A percentile compares a stretch with the other conserved stretches of the same genome.
Conservation (phyloP, 495 filamentous ascomycete genomes). For the Aspergillus saccharolyticus region DNA sequence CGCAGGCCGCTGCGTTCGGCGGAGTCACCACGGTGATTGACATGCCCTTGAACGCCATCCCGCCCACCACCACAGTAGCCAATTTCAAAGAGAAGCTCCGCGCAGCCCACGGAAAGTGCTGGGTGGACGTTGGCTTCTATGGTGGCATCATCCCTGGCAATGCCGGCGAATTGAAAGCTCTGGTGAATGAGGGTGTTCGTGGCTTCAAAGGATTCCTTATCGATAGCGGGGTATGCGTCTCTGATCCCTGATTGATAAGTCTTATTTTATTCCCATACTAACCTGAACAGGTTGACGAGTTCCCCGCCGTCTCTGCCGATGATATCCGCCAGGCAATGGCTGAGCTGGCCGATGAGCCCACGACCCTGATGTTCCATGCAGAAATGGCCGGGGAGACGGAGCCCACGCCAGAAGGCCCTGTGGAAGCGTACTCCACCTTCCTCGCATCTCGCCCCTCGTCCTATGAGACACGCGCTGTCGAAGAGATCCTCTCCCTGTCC, state of each 20-base stretch:
- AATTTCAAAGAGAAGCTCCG: constrained; percentile 78
- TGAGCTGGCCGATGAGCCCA: constrained; percentile 69
- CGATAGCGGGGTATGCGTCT: constrained; percentile 72
- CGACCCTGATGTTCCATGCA: constrained; percentile 96
- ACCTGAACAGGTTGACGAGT: constrained; percentile 73
- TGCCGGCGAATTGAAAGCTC: constrained; percentile 65
- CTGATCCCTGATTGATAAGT: constrained; percentile 3
- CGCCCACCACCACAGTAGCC: constrained; percentile 85
- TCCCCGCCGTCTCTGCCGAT: constrained; percentile 75
- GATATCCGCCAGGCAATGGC: constrained; percentile 78
- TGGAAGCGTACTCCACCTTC: constrained; percentile 83
- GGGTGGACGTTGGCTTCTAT: constrained; percentile 98
- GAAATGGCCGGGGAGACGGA: constrained; percentile 86
- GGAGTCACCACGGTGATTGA: constrained; percentile 98
- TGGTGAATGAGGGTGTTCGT: constrained; percentile 79
- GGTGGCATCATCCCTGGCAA: constrained; percentile 95
- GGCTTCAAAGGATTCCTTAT: constrained; percentile 99
- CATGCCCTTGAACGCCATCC: constrained; percentile 97
- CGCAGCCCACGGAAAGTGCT: constrained; percentile 85
- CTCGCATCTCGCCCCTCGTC: constrained; percentile 82
- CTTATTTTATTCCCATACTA: constrained; percentile 11
- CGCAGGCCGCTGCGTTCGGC: constrained; percentile 87
- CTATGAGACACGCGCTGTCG: constrained; percentile 89
- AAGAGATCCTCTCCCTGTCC: constrained; percentile 76
- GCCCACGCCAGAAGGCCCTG: constrained; percentile 66